Evolutionary conservation across 768 basidiomycete species (phyloP).

Genomic region (Rhodotorula babjevae): DNA sequence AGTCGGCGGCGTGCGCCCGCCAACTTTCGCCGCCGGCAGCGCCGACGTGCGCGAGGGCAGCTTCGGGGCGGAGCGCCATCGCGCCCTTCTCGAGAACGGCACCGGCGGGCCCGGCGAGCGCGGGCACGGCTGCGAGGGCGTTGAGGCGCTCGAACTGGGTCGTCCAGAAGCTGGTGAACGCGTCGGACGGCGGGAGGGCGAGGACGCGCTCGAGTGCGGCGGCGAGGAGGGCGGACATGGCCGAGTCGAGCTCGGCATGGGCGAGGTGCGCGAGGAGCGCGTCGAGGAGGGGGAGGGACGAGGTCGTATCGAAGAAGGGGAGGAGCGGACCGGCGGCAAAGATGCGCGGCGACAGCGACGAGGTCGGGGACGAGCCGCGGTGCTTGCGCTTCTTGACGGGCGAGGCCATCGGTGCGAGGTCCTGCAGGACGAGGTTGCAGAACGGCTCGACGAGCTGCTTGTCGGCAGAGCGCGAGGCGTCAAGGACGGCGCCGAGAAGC

Average conservation of each 20-base stretch:
- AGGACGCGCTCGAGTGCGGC: conserved; percentile 9
- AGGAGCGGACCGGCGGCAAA: conserved; percentile 18
- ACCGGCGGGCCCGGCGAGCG: not conserved
- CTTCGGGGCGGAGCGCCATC: conserved; percentile 8
- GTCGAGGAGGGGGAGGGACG: conserved; percentile 10
- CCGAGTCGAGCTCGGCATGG: not conserved
- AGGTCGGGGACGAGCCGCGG: not conserved
- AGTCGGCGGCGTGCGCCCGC: conserved; percentile 11
- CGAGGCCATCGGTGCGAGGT: not conserved
- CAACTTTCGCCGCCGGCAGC: not conserved
- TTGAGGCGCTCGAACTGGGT: conserved; percentile 16
- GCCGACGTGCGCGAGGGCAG: not conserved
- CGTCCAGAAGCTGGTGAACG: conserved; percentile 18
- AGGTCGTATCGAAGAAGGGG: conserved; percentile 22
- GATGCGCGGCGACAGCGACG: conserved; percentile 2
- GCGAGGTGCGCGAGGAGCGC: not conserved
- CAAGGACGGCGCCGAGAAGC: conserved; percentile 2
- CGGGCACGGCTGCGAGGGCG: not conserved
- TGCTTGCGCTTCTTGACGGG: conserved; percentile 6
- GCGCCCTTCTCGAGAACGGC: conserved; percentile 21
- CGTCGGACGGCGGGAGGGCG: not conserved
- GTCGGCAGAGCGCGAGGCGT: not conserved
- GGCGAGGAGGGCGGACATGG: not conserved
- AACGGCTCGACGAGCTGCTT: not conserved
- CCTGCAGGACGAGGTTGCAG: conserved; percentile 5